Evolutionary conservation across 352 stramenopile genomes (phyloP).

Genomic region (Phytophthora lateralis): DNA sequence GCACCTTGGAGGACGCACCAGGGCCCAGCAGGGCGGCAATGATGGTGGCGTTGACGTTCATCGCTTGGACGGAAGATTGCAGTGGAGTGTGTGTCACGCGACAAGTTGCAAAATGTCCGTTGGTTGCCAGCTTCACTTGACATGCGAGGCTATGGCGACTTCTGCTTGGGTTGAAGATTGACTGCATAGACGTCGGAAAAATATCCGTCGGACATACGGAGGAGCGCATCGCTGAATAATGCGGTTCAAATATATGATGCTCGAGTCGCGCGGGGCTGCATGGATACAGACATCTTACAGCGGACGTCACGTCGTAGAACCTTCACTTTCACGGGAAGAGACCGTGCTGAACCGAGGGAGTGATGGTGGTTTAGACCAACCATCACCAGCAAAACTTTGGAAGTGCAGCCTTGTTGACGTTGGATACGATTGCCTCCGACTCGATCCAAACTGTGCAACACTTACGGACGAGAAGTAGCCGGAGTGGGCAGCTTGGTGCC

Average conservation of each 20-base stretch:
- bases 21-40: conserved; percentile 32
- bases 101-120: conserved; percentile 25
- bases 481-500: conserved; percentile 1
- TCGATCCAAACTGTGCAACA: not conserved
- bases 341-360: conserved; percentile 5
- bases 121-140: conserved; percentile 11
- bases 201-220: conserved; percentile 3
- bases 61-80: conserved; percentile 6
- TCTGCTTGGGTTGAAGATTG: conserved; percentile 21
- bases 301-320: conserved; percentile 4
- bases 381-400: conserved; percentile 1
- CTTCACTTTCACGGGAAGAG: not conserved
- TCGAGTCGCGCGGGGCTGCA: not conserved
- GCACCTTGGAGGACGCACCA: conserved; percentile 24
- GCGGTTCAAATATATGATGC: conserved; percentile 26
- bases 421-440: not conserved
- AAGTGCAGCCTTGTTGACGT: not conserved
- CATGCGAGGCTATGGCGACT: not conserved
- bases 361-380: conserved; percentile 14
- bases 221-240: conserved; percentile 12
- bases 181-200: conserved; percentile 9
- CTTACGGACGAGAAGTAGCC: conserved; percentile 4
- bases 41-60: conserved; percentile 36
- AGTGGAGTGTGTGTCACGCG: conserved; percentile 22
- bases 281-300: conserved; percentile 21